Conservation (phyloP, 2,329 filamentous ascomycete species). For the Tricladium varicosporioides region DNA sequence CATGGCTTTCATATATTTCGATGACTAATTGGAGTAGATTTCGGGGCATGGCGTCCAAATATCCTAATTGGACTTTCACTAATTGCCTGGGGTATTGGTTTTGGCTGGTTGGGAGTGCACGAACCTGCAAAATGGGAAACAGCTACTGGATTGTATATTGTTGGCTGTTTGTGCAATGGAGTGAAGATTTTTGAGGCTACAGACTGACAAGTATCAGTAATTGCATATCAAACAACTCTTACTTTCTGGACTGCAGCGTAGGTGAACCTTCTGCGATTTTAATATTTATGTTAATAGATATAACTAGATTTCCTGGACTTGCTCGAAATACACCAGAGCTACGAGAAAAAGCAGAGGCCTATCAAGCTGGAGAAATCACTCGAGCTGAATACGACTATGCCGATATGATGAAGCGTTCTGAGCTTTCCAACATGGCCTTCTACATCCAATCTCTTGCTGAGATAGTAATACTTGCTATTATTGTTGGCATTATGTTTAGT, state of each 20-base stretch:
- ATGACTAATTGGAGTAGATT: slow-evolving; percentile 51
- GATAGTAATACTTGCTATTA: slow-evolving; percentile 60
- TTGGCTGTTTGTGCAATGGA: slow-evolving; percentile 44
- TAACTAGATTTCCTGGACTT: slow-evolving; percentile 48
- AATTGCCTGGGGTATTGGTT: slow-evolving; percentile 61
- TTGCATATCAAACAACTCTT: slow-evolving; percentile 64
- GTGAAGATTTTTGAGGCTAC: too few species aligned
- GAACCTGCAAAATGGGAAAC: slow-evolving; percentile 57
- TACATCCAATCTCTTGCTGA: slow-evolving; percentile 62
- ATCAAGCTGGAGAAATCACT: slow-evolving; percentile 49
- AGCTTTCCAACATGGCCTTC: slow-evolving; percentile 62
- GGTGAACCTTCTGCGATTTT: neutral
- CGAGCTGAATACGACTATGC: slow-evolving; percentile 58
- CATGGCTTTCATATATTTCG: neutral
- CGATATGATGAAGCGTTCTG: slow-evolving; percentile 62
- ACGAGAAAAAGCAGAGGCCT: slow-evolving; percentile 48
- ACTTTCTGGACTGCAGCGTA: slow-evolving; percentile 67
- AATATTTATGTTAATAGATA: slow-evolving; percentile 1
- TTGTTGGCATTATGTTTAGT: slow-evolving; percentile 63
- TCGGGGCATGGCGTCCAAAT: slow-evolving; percentile 61
- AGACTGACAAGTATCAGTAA: slow-evolving; percentile 28
- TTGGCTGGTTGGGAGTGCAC: slow-evolving; percentile 66
- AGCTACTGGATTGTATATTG: slow-evolving; percentile 62
- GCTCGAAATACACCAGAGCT: slow-evolving; percentile 52
- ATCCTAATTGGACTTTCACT: slow-evolving; percentile 61